Evolutionary conservation across 73 alveolate genomes (phyloP).

Genomic region (Paramecium sexaurelia): DNA sequence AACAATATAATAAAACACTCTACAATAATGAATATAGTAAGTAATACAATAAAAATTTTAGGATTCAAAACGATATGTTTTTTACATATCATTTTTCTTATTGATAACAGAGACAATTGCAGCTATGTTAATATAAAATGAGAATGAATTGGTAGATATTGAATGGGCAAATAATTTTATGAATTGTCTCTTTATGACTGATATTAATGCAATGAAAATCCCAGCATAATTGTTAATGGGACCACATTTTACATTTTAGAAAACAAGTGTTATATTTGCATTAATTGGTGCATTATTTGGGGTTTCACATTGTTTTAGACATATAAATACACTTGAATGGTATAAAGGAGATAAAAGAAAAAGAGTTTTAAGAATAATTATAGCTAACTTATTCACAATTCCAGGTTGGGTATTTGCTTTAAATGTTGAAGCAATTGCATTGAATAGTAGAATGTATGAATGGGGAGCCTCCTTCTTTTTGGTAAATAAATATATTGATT

Average conservation of each 20-base stretch:
- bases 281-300: slow-evolving; percentile 46
- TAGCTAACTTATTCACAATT: not conserved
- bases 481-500: not conserved
- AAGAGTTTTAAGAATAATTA: not conserved
- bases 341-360: not conserved
- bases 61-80: not conserved
- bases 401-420: slow-evolving; percentile 1
- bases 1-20: slow-evolving; percentile 6
- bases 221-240: slow-evolving; percentile 15
- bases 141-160: not conserved
- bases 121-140: not conserved
- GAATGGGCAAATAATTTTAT: slow-evolving; percentile 11
- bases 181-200: slow-evolving; percentile 6
- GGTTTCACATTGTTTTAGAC: slow-evolving; percentile 42
- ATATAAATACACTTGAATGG: slow-evolving; percentile 32
- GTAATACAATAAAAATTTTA: not conserved
- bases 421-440: not conserved
- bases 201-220: not conserved
- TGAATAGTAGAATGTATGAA: not conserved
- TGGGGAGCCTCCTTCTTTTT: slow-evolving; percentile 12
- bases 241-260: slow-evolving; percentile 25
- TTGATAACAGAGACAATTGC: not conserved
- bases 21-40: not conserved
- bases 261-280: not conserved
- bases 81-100: not conserved